These are phyloP conservation scores for Camelina laxa DNA, from an alignment of 345 rosid genomes.

Conservation along the genomic window DNA sequence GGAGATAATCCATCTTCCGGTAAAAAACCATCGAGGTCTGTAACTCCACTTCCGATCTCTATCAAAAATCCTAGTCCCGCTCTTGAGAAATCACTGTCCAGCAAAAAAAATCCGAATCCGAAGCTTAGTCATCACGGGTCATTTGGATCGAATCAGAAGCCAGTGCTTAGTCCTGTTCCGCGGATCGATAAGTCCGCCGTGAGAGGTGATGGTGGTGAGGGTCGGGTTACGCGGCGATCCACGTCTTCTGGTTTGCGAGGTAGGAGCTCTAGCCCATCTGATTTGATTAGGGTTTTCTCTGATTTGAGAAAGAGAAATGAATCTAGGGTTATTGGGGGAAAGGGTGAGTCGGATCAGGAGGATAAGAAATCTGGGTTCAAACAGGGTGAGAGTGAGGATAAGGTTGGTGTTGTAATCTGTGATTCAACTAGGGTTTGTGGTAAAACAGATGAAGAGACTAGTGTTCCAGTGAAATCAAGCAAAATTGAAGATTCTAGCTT, in stretches of 20 bases:
- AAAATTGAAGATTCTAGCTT: constrained; percentile 17
- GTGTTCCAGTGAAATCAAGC: constrained; percentile 37
- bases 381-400: constrained; percentile 9
- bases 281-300: constrained; percentile 58
- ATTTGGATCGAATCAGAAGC: constrained; percentile 59
- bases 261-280: constrained; percentile 86
- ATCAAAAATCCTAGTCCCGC: constrained; percentile 36
- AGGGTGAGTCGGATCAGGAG: constrained; percentile 38
- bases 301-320: constrained; percentile 54
- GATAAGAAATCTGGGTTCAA: constrained; percentile 38
- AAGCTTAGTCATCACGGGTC: constrained; percentile 47
- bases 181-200: constrained; percentile 57
- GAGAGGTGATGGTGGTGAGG: constrained; percentile 42
- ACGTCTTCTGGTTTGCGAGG: constrained; percentile 72
- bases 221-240: constrained; percentile 57
- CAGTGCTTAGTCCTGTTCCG: constrained; percentile 59
- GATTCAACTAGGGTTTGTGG: constrained; percentile 7
- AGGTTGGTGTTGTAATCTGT: constrained; percentile 11
- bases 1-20: constrained; percentile 45
- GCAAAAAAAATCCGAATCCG: constrained; percentile 63
- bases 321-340: constrained; percentile 53
- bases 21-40: constrained; percentile 50
- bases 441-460: constrained; percentile 1
- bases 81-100: constrained; percentile 53
- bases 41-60: constrained; percentile 54